phyloP scores from a whole-genome alignment of 1,139 yeast species.

The Keqinozyma sinolaborantium region DNA sequence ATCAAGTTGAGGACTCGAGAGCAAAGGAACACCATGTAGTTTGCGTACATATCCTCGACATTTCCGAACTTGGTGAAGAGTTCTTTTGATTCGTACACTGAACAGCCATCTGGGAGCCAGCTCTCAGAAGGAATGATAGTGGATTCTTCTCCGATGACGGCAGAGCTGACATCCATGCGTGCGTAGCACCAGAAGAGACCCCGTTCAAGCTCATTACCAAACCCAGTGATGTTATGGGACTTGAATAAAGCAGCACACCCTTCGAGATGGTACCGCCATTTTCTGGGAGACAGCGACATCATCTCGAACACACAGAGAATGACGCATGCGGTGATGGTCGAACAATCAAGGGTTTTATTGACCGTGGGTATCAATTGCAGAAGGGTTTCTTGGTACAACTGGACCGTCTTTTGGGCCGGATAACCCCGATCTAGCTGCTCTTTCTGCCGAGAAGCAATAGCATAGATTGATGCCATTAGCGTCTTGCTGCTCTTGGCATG shows the following conservation, averaged over 20 bases:
- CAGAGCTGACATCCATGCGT: slow-evolving; percentile 35
- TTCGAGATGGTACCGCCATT: slow-evolving; percentile 34
- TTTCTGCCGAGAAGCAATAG: slow-evolving; percentile 25
- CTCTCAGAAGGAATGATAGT: slow-evolving; percentile 26
- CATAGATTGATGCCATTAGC: slow-evolving; percentile 21
- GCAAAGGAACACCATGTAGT: slow-evolving; percentile 33
- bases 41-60: slow-evolving; percentile 35
- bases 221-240: slow-evolving; percentile 33
- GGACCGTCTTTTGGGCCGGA: slow-evolving; percentile 14
- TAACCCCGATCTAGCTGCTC: slow-evolving; percentile 16
- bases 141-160: slow-evolving; percentile 28
- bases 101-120: slow-evolving; percentile 28
- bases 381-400: slow-evolving; percentile 22
- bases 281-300: slow-evolving; percentile 28
- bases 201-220: slow-evolving; percentile 23
- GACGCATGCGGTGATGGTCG: slow-evolving; percentile 23
- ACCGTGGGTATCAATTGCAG: slow-evolving; percentile 25
- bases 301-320: slow-evolving; percentile 30
- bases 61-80: slow-evolving; percentile 16
- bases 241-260: slow-evolving; percentile 35
- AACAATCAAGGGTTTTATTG: slow-evolving; percentile 16
- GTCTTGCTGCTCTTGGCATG: slow-evolving; percentile 17
- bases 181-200: slow-evolving; percentile 37
- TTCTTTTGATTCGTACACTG: slow-evolving; percentile 16
- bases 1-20: slow-evolving; percentile 30